Conservation (phyloP, 148 eudicot genomes). For the Simmondsia chinensis region DNA sequence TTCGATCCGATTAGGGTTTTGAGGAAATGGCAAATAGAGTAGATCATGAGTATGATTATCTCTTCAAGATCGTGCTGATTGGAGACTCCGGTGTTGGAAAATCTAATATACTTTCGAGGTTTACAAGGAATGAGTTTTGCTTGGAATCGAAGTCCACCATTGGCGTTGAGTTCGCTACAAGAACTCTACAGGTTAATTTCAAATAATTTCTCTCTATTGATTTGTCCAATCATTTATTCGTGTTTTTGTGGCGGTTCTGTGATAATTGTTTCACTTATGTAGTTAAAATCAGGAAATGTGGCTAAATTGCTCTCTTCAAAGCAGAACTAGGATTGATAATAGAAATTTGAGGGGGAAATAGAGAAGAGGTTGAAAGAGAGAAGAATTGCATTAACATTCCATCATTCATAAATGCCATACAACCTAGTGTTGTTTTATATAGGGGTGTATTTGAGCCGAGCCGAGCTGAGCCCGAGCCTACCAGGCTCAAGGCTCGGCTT, state of each 20-base stretch:
- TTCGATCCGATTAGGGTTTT: constrained; percentile 16
- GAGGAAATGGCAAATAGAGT: constrained; percentile 47
- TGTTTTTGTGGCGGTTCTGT: neutral
- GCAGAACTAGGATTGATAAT: too few relatives aligned
- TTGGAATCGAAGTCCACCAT: constrained; percentile 72
- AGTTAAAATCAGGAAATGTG: too few relatives aligned
- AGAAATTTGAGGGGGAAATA: too few relatives aligned
- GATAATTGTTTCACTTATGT: neutral
- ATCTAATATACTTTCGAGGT: constrained; percentile 62
- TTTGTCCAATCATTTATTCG: neutral
- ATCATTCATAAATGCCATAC: too few relatives aligned
- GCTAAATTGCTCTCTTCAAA: too few relatives aligned
- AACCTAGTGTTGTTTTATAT: too few relatives aligned
- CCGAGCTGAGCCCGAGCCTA: too few relatives aligned
- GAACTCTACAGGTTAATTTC: constrained; percentile 49
- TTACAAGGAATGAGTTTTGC: constrained; percentile 69
- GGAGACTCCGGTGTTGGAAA: constrained; percentile 74
- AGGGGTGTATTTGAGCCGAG: too few relatives aligned
- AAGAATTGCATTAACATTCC: too few relatives aligned
- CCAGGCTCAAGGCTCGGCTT: too few relatives aligned
- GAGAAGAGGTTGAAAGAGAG: too few relatives aligned
- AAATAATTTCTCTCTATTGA: neutral
- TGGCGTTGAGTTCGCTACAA: constrained; percentile 69
- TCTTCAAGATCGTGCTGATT: constrained; percentile 69
- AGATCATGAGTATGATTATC: constrained; percentile 65